These are phyloP conservation scores for Phaffia australis DNA, from an alignment of 768 basidiomycete species.

Conservation along the genomic window DNA sequence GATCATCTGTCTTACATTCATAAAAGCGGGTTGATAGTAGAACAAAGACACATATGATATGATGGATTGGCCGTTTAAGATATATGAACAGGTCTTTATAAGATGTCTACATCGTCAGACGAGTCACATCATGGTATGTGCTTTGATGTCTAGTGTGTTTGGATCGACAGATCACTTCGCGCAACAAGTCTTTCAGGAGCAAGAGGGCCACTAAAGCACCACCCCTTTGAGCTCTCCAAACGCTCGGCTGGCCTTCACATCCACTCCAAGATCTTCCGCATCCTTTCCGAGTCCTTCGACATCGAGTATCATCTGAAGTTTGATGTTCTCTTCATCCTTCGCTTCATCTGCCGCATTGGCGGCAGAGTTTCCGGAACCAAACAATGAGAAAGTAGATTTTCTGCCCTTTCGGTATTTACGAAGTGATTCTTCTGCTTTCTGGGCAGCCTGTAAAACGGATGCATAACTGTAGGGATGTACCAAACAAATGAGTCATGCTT, in stretches of 20 bases:
- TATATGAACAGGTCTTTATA: no score
- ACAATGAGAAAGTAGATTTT: conserved; percentile 65
- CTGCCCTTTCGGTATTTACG: conserved; percentile 73
- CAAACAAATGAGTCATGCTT: no score
- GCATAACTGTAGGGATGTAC: conserved; percentile 54
- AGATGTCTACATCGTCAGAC: no score
- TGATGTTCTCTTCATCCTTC: conserved; percentile 77
- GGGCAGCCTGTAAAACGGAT: conserved; percentile 66
- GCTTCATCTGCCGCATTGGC: conserved; percentile 27
- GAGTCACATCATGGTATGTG: no score
- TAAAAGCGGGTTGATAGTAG: no score
- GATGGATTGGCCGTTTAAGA: no score
- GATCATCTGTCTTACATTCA: no score
- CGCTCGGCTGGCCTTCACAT: conserved; percentile 39
- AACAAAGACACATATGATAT: no score
- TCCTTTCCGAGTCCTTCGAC: conserved; percentile 74
- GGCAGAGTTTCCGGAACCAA: conserved; percentile 35
- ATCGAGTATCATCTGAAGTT: conserved; percentile 72
- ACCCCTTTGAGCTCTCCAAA: conserved; percentile 36
- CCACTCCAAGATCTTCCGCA: conserved; percentile 53
- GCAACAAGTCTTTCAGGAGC: no score
- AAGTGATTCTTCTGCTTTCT: conserved; percentile 84
- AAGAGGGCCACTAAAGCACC: not conserved
- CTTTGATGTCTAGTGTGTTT: no score
- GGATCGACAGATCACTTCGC: no score